A percentile compares a stretch with the other conserved stretches of the same genome.
These are phyloP conservation scores for Pelargonium fulgidum DNA, from an alignment of 441 rosid species.

Conservation along the genomic window DNA sequence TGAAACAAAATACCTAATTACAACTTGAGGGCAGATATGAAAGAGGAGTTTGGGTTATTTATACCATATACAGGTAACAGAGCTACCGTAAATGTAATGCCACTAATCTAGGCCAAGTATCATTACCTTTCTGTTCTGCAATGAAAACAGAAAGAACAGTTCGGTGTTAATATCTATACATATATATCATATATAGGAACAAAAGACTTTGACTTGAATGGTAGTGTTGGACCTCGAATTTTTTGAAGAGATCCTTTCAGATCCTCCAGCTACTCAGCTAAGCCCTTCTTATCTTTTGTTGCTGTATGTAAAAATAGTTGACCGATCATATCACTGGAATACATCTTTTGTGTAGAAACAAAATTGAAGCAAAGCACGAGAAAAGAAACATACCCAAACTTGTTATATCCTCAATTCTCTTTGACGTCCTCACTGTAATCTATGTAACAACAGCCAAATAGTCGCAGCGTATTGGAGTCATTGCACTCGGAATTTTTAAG, in stretches of 20 bases:
- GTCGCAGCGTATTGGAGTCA: no score
- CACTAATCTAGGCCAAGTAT: not conserved
- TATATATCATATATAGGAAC: not conserved
- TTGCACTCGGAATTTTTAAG: no score
- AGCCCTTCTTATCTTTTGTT: not conserved
- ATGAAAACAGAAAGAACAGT: not conserved
- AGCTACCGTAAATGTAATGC: not conserved
- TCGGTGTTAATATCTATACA: not conserved
- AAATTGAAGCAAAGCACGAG: not conserved
- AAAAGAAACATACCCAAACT: not conserved
- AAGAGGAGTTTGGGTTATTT: not conserved
- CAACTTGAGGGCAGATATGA: no score
- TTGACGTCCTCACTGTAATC: not conserved
- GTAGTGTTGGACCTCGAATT: not conserved
- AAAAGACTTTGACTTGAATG: not conserved
- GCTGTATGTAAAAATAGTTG: not conserved
- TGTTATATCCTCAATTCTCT: not conserved
- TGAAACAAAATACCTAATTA: no score
- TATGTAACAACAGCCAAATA: no score
- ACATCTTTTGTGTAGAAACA: not conserved
- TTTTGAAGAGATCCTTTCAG: not conserved
- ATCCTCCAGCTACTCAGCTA: not conserved
- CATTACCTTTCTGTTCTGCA: not conserved
- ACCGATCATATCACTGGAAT: not conserved
- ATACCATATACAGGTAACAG: not conserved